A percentile compares a stretch with the other conserved stretches of the same genome.
These are phyloP conservation scores for Hevea brasiliensis DNA, from an alignment of 345 rosid species.

Conservation along the genomic window DNA sequence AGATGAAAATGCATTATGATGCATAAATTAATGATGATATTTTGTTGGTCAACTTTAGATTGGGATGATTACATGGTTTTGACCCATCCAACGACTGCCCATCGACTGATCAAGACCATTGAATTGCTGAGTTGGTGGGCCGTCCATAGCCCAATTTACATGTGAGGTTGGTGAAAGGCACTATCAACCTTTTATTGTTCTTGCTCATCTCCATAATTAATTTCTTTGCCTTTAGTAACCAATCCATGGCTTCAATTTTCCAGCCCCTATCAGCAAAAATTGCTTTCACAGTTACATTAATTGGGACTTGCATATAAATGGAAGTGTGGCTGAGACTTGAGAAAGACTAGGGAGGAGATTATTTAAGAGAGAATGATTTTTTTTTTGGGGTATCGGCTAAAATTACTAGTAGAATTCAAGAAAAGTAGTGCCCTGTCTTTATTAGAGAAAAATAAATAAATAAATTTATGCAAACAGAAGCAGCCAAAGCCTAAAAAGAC, in stretches of 20 bases:
- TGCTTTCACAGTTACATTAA: neutral
- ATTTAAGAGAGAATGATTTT: slow-evolving; percentile 1
- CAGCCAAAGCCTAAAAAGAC: no score
- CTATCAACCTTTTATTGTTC: slow-evolving; percentile 43
- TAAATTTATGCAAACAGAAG: neutral
- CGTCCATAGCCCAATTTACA: slow-evolving; percentile 39
- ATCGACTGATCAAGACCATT: slow-evolving; percentile 38
- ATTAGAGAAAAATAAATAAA: slow-evolving; percentile 28
- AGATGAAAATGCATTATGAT: neutral
- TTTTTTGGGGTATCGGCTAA: slow-evolving; percentile 3
- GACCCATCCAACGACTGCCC: no score
- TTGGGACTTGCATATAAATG: neutral
- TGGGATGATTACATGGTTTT: slow-evolving; percentile 21
- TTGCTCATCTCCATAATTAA: slow-evolving; percentile 10
- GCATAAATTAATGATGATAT: neutral
- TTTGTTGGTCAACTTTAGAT: slow-evolving; percentile 11
- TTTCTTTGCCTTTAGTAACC: neutral
- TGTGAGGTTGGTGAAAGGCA: slow-evolving; percentile 59
- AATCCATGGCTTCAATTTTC: neutral
- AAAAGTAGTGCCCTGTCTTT: slow-evolving; percentile 62
- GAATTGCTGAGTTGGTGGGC: slow-evolving; percentile 46
- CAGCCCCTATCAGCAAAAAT: neutral
- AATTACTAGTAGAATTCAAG: slow-evolving; percentile 24
- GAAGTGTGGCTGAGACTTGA: slow-evolving; percentile 1
- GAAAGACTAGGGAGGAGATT: slow-evolving; percentile 5